These are phyloP conservation scores for Crucibulum laeve DNA, from an alignment of 768 basidiomycete genomes.

Conservation along the genomic window DNA sequence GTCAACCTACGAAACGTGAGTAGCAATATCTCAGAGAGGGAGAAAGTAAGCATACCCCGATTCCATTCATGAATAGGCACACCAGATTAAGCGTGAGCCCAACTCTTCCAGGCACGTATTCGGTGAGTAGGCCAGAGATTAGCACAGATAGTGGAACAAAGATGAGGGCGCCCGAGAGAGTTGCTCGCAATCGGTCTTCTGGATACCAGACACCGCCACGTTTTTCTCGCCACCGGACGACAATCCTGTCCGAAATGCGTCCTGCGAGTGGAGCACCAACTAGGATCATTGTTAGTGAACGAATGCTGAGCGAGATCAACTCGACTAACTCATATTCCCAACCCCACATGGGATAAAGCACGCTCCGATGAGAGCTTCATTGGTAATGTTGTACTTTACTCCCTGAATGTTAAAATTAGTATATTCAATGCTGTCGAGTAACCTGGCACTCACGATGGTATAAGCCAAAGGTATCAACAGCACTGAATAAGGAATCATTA, in stretches of 20 bases:
- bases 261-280: slow-evolving; percentile 52
- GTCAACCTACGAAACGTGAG: slow-evolving; percentile 38
- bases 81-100: slow-evolving; percentile 49
- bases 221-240: slow-evolving; percentile 42
- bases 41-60: slow-evolving; percentile 44
- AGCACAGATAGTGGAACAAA: slow-evolving; percentile 52
- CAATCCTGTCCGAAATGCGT: slow-evolving; percentile 48
- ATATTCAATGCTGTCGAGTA: neutral
- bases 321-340: slow-evolving; percentile 51
- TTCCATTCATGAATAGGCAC: slow-evolving; percentile 58
- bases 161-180: slow-evolving; percentile 38
- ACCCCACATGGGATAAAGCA: slow-evolving; percentile 59
- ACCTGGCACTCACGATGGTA: neutral
- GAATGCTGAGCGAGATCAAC: neutral
- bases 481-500: neutral
- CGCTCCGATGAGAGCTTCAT: slow-evolving; percentile 53
- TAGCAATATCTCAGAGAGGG: neutral
- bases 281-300: neutral
- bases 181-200: slow-evolving; percentile 61
- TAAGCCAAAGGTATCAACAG: neutral
- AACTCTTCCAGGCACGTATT: slow-evolving; percentile 41
- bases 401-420: slow-evolving; percentile 42
- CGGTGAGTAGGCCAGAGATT: slow-evolving; percentile 42
- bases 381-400: slow-evolving; percentile 46
- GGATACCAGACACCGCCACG: slow-evolving; percentile 60